These are phyloP conservation scores for Leccinum subtestaceum DNA, from an alignment of 768 basidiomycete genomes.

Conservation along the genomic window DNA sequence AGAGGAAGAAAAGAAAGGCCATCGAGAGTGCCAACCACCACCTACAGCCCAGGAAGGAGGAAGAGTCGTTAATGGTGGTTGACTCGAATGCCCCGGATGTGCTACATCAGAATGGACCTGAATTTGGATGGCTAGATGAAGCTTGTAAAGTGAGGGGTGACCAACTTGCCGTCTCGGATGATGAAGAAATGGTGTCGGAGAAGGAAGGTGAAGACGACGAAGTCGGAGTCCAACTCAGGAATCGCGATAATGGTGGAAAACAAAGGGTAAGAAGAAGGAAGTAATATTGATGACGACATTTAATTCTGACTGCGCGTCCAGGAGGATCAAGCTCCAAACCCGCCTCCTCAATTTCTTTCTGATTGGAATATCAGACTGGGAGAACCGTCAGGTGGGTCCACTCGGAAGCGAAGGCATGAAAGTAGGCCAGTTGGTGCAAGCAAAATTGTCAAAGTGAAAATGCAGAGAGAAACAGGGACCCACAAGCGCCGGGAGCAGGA, in stretches of 20 bases:
- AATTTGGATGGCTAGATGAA: slow-evolving; percentile 28
- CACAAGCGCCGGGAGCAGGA: slow-evolving; percentile 1
- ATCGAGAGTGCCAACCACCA: slow-evolving; percentile 14
- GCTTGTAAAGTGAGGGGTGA: slow-evolving; percentile 30
- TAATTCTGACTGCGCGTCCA: slow-evolving; percentile 6
- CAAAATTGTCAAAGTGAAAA: slow-evolving; percentile 27
- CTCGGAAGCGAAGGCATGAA: slow-evolving; percentile 12
- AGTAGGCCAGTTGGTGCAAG: slow-evolving; percentile 14
- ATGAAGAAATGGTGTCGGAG: slow-evolving; percentile 13
- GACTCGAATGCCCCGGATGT: slow-evolving; percentile 27
- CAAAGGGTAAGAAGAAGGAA: slow-evolving; percentile 10
- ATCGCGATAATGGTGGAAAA: slow-evolving; percentile 2
- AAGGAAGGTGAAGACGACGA: slow-evolving; percentile 25
- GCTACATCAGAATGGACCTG: slow-evolving; percentile 9
- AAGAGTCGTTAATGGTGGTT: slow-evolving; percentile 30
- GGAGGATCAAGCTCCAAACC: slow-evolving; percentile 1
- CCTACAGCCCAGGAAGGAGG: slow-evolving; percentile 17
- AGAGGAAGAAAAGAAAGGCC: slow-evolving; percentile 28
- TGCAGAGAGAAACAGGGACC: not conserved
- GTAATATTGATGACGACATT: not conserved
- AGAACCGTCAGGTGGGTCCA: slow-evolving; percentile 3
- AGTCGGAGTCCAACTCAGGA: slow-evolving; percentile 7
- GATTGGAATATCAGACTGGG: slow-evolving; percentile 25
- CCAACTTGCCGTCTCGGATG: slow-evolving; percentile 13
- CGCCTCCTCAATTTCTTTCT: slow-evolving; percentile 13